phyloP scores from a whole-genome alignment of 352 stramenopile species.

The Pythium vanterpoolii region DNA sequence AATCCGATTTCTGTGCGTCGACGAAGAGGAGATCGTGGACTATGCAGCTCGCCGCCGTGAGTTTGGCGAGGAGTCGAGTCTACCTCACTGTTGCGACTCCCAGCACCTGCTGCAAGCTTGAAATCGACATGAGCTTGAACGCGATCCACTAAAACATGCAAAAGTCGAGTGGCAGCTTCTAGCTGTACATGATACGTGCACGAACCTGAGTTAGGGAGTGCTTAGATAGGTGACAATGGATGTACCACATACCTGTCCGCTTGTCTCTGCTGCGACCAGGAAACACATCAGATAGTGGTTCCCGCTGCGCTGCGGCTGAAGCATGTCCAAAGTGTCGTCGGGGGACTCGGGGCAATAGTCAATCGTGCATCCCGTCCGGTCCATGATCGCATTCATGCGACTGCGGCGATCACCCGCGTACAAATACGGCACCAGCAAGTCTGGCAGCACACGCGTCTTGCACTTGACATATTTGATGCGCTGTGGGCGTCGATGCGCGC shows the following conservation, averaged over 20 bases:
- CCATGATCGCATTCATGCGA: constrained; percentile 52
- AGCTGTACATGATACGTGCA: constrained; percentile 21
- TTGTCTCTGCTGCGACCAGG: constrained; percentile 42
- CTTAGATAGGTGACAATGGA: background rate
- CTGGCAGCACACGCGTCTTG: constrained; percentile 44
- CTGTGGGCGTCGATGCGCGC: constrained; percentile 28
- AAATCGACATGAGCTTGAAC: constrained; percentile 52
- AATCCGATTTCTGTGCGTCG: background rate
- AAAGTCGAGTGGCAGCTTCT: constrained; percentile 38
- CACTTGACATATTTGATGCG: constrained; percentile 60
- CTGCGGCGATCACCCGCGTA: constrained; percentile 46
- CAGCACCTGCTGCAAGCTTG: constrained; percentile 19
- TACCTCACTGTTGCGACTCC: background rate
- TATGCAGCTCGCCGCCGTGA: background rate
- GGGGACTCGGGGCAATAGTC: constrained; percentile 66
- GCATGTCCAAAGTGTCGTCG: constrained; percentile 33
- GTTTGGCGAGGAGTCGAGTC: background rate
- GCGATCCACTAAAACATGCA: constrained; percentile 43
- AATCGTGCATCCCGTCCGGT: constrained; percentile 45
- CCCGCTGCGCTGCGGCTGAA: constrained; percentile 19
- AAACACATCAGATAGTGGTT: constrained; percentile 54
- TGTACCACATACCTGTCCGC: constrained; percentile 21
- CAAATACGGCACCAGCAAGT: constrained; percentile 55
- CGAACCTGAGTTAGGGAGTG: background rate
- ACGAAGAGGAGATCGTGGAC: background rate